Base-by-base conservation (phyloP, 257 asterid genomes). In the Cinchona pubescens region DNA sequence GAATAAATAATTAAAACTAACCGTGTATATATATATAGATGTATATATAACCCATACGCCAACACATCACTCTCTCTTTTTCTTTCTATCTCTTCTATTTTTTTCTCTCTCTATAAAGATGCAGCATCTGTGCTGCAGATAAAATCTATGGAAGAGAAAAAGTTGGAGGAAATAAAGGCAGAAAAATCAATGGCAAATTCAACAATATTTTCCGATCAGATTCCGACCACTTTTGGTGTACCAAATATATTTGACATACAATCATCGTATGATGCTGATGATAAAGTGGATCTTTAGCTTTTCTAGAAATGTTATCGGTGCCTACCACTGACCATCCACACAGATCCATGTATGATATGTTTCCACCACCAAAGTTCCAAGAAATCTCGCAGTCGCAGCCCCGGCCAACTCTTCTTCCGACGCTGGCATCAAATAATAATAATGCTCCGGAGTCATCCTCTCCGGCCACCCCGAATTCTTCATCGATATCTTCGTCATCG, bases 401-500 rank as follows among this genome's bases (percentile, higher is more conserved):
- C 49, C 61, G 1, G 25, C 40, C 23, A 61, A n/a, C n/a, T n/a
- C n/a, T n/a, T n/a, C 83, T 71, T 7, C 83, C 73, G 5, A 77
- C 78, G 2, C 82, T 72, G 66, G 58, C 64, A 4, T 15, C 71
- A 7, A 29, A 69, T 9, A 12, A 12, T 67, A n/a, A 27, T 45
- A 23, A 7, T 14, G 55, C 72, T 0, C 74, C 76, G 14, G 82
- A 79, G 69, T 67, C 79, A 30, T 79, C 85, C 5, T 72, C 75
- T 40, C 84, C 89, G 55, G 86, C 58, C 9, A 86, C 87, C 45
- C 87, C 89, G 0, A 77, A 81, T 72, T 86, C 88, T 0, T 75
- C 86, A 0, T 82, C 86, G 7, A 61, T 89, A 14, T 91, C 97
- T 3, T 88, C 96, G 0, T 88, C 97, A 1, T 89, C 98, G 0